Evolutionary conservation across 768 basidiomycete genomes (phyloP).

Genomic region (Gautieria morchelliformis): DNA sequence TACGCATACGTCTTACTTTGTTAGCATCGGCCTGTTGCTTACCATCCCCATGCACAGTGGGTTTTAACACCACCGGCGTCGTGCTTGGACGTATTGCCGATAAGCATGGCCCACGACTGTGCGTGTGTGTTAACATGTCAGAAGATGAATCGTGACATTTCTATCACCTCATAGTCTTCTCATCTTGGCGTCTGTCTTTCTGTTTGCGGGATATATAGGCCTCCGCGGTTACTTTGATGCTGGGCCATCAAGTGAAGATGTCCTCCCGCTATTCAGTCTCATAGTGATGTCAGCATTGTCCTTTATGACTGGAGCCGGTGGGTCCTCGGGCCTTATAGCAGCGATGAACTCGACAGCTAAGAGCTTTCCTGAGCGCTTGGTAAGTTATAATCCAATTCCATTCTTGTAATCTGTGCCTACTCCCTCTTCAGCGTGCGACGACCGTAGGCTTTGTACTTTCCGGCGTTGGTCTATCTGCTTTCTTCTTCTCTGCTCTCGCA

Average conservation of each 20-base stretch:
- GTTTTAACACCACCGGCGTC: conserved; percentile 69
- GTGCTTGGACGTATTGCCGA: conserved; percentile 77
- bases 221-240: conserved; percentile 59
- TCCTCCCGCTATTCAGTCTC: conserved; percentile 39
- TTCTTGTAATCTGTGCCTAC: neutral
- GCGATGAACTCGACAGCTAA: conserved; percentile 78
- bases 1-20: conserved; percentile 23
- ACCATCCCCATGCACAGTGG: conserved; percentile 34
- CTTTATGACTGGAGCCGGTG: conserved; percentile 70
- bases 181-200: conserved; percentile 42
- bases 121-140: conserved; percentile 8
- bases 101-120: conserved; percentile 50
- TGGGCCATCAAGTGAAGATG: conserved; percentile 26
- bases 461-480: conserved; percentile 86
- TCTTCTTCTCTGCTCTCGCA: conserved; percentile 75
- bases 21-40: neutral
- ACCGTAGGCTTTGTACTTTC: conserved; percentile 73
- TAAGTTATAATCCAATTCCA: conserved; percentile 24
- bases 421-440: conserved; percentile 50
- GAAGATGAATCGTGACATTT: neutral
- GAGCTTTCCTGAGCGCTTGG: conserved; percentile 62
- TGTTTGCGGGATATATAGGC: conserved; percentile 66
- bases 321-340: conserved; percentile 60
- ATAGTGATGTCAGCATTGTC: conserved; percentile 37
- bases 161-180: conserved; percentile 36